Evolutionary conservation across 2,329 filamentous ascomycete genomes (phyloP), one percentile per base, ranked within the genome.

Genomic region (Aschersonia sp.): DNA sequence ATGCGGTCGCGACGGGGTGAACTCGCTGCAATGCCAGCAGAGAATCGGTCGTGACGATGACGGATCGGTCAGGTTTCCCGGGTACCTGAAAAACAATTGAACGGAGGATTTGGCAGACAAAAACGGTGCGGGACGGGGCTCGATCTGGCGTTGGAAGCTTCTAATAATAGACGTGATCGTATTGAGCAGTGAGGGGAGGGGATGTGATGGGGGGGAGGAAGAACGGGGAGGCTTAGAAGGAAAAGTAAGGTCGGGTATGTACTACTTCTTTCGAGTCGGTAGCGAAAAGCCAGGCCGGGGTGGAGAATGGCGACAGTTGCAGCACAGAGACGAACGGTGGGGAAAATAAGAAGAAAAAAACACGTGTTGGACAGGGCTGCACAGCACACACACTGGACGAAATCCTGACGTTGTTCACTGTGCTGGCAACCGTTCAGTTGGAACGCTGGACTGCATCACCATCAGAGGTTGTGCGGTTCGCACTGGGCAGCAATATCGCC

Each of bases 141-240:
- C 68, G 67, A 71, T 67, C 67, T 69, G 66, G 66, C 63, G 66
- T 57, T 67, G 63, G 65, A 62, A 66, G 68, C 59, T 72, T 65
- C 70, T 72, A 73, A 72, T 70, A 69, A 71, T 72, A 73, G 70
- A 68, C 48, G 48, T 45, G 48, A 51, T 68, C 62, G 64, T 69
- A 67, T 66, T 67, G 63, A 65, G 59, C 54, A 48, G 50, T 49
- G 54, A 53, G 55, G 51, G 52, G 52, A 52, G 51, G 51, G 51
- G 52, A 42, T 49, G 54, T 49, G 50, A 53, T 50, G 50, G 51
- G 55, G 52, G 54, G 53, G 49, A 48, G 48, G 50, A 20, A 20
- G 20, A 20, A 51, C 51, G 49, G 46, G 48, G 49, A 48, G 43
- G 44, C 41, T 30, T 41, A 47, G 46, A 47, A 47, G 43, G 20